phyloP scores from a whole-genome alignment of 371 early-diverging fungal genomes.

The Mucor piriformis region DNA sequence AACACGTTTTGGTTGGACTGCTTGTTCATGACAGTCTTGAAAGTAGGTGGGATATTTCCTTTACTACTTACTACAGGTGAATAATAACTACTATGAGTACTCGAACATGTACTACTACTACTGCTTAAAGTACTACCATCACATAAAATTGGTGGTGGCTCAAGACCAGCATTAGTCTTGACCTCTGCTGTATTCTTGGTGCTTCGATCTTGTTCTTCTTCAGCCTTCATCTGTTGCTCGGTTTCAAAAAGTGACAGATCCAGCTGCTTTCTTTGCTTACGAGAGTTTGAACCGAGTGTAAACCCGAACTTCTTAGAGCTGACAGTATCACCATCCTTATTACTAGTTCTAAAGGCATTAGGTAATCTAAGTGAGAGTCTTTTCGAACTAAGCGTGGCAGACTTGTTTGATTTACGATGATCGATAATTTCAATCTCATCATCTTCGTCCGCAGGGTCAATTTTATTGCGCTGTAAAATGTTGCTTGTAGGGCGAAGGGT shows the following conservation, averaged over 20 bases:
- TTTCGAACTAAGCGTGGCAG: slow-evolving; percentile 30
- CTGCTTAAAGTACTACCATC: slow-evolving; percentile 49
- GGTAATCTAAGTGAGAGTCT: slow-evolving; percentile 45
- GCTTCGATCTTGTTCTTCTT: not conserved
- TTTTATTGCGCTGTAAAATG: slow-evolving; percentile 33
- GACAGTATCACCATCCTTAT: slow-evolving; percentile 8
- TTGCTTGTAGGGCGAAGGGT: slow-evolving; percentile 28
- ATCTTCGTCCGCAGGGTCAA: slow-evolving; percentile 26
- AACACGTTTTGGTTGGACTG: slow-evolving; percentile 6
- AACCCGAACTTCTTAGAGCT: slow-evolving; percentile 35
- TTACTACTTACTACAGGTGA: not conserved
- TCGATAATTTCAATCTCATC: slow-evolving; percentile 1
- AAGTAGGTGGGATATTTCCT: slow-evolving; percentile 7
- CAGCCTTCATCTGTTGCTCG: not conserved
- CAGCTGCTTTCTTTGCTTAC: slow-evolving; percentile 43
- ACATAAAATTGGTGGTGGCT: slow-evolving; percentile 38
- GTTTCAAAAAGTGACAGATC: slow-evolving; percentile 41
- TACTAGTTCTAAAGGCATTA: slow-evolving; percentile 23
- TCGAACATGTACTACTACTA: slow-evolving; percentile 35
- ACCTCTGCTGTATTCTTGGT: slow-evolving; percentile 1
- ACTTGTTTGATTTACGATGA: slow-evolving; percentile 8
- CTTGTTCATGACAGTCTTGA: slow-evolving; percentile 8
- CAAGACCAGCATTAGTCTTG: slow-evolving; percentile 10
- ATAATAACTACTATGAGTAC: slow-evolving; percentile 14
- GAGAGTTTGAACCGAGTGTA: slow-evolving; percentile 26